Conservation (phyloP, 2,329 filamentous ascomycete species). For the Penicillium sp. region DNA sequence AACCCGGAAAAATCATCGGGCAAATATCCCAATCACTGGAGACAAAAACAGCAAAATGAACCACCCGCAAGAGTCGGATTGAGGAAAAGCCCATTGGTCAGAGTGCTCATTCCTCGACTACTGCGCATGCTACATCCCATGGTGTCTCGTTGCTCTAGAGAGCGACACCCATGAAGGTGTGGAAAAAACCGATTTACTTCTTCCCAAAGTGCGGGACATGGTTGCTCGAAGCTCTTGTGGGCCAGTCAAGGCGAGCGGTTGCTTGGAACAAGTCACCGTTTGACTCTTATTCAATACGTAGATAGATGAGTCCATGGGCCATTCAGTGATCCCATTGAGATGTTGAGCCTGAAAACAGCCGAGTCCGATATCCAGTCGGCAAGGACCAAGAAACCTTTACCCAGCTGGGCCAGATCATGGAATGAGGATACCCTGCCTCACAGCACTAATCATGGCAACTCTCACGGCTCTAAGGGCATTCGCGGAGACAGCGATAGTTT, state of each 20-base stretch:
- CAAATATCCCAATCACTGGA: not conserved
- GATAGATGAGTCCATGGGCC: not conserved
- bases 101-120: not conserved
- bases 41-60: not conserved
- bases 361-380: not conserved
- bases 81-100: not conserved
- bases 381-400: not conserved
- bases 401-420: not conserved
- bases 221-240: not conserved
- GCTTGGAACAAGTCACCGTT: not conserved
- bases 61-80: not conserved
- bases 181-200: not conserved
- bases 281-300: slow-evolving; percentile 1
- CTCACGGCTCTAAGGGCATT: not conserved
- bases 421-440: not conserved
- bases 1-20: not conserved
- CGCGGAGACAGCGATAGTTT: not conserved
- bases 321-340: not conserved
- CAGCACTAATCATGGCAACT: not conserved
- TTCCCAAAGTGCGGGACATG: not conserved
- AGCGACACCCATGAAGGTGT: not conserved
- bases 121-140: not conserved
- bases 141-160: not conserved
- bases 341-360: not conserved
- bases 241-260: not conserved